Conservation (phyloP, 2,329 filamentous ascomycete species). For the Penicillium rolfsii region DNA sequence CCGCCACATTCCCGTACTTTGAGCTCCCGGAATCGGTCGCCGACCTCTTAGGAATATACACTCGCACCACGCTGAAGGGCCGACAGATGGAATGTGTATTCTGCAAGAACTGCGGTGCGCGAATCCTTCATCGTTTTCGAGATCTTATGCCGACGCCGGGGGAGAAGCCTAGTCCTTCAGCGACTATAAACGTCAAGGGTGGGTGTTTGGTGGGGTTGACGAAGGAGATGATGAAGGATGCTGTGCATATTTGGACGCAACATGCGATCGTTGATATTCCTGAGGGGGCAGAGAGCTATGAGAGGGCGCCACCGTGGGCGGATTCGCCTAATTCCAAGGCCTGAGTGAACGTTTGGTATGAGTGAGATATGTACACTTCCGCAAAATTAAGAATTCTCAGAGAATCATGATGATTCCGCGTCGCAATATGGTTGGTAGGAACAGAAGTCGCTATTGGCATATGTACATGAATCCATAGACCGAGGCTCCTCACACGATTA, state of each 20-base stretch:
- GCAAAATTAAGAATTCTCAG: background rate
- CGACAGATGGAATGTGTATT: conserved; percentile 67
- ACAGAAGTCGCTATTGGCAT: background rate
- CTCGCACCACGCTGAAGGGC: conserved; percentile 61
- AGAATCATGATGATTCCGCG: background rate
- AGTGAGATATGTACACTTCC: background rate
- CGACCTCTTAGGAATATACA: conserved; percentile 39
- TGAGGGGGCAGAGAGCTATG: conserved; percentile 61
- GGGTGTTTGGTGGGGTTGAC: conserved; percentile 67
- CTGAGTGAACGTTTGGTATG: background rate
- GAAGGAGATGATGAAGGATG: conserved; percentile 60
- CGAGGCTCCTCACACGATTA: background rate
- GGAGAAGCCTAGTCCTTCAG: conserved; percentile 48
- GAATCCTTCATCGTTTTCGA: conserved; percentile 60
- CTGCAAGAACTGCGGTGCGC: conserved; percentile 67
- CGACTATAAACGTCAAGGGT: conserved; percentile 66
- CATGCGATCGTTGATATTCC: conserved; percentile 70
- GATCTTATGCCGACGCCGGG: conserved; percentile 50
- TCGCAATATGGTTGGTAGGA: background rate
- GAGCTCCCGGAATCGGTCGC: conserved; percentile 49
- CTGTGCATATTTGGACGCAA: conserved; percentile 70
- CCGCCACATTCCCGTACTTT: conserved; percentile 72
- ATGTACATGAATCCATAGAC: background rate
- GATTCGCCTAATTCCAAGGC: background rate
- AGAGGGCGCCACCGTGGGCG: conserved; percentile 52